Percentiles rank a stretch among this genome's conserved stretches.
Evolutionary conservation across 2,329 filamentous ascomycete species (phyloP).

Genomic region (Malbranchea cinnamomea): DNA sequence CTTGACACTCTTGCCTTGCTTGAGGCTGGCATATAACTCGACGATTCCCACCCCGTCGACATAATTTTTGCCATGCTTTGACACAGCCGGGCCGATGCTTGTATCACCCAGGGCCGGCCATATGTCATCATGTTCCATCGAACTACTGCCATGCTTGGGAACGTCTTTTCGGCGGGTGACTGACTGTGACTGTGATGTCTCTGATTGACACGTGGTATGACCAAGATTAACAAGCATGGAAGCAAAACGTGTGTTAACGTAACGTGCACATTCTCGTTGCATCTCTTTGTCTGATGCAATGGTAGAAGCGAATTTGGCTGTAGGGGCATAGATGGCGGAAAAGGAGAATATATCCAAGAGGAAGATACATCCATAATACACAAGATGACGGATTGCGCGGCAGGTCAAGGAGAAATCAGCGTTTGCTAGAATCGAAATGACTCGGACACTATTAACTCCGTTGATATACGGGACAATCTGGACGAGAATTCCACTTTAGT

Average conservation of each 20-base stretch:
- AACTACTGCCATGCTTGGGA: constrained; percentile 8
- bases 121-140: constrained; percentile 23
- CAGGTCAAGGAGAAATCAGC: constrained; percentile 76
- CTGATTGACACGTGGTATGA: constrained; percentile 4
- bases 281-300: constrained; percentile 66
- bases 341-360: constrained; percentile 95
- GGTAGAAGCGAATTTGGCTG: constrained; percentile 54
- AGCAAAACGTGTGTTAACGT: constrained; percentile 49
- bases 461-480: constrained; percentile 74
- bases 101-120: constrained; percentile 28
- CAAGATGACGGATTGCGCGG: constrained; percentile 71
- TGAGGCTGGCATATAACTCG: constrained; percentile 72
- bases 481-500: background rate
- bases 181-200: background rate
- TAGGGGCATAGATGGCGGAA: constrained; percentile 74
- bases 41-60: constrained; percentile 43
- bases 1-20: constrained; percentile 67
- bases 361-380: constrained; percentile 84
- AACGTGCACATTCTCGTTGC: constrained; percentile 75
- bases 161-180: constrained; percentile 6
- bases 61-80: constrained; percentile 11
- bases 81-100: constrained; percentile 8
- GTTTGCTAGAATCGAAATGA: constrained; percentile 72
- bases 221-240: constrained; percentile 13
- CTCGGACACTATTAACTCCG: constrained; percentile 75